These are phyloP conservation scores for Cyberlindnera subsufficiens DNA, from an alignment of 805 yeast genomes.

Conservation along the genomic window DNA sequence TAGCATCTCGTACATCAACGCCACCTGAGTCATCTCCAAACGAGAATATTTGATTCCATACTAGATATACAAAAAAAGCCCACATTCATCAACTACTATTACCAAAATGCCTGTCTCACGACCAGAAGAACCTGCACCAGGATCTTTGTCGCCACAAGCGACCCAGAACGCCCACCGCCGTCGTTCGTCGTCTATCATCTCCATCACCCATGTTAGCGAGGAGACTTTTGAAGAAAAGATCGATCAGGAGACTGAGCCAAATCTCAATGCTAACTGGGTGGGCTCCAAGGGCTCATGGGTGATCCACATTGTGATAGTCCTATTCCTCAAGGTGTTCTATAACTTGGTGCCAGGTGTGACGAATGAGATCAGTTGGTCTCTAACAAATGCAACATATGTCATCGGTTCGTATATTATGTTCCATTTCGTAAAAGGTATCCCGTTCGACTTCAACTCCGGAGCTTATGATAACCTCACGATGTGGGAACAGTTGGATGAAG, in stretches of 20 bases:
- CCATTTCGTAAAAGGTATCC: slow-evolving; percentile 94
- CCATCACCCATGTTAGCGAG: slow-evolving; percentile 88
- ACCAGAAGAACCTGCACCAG: slow-evolving; percentile 14
- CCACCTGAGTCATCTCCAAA: too few species aligned
- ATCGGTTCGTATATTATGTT: slow-evolving; percentile 94
- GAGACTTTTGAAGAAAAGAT: slow-evolving; percentile 88
- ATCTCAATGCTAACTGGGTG: slow-evolving; percentile 94
- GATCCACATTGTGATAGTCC: slow-evolving; percentile 79
- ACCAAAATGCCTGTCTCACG: slow-evolving; percentile 4
- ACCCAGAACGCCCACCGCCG: slow-evolving; percentile 36
- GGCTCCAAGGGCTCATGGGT: slow-evolving; percentile 96
- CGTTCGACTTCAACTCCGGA: slow-evolving; percentile 94
- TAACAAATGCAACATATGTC: slow-evolving; percentile 85
- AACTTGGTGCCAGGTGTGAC: slow-evolving; percentile 77
- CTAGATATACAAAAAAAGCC: too few species aligned
- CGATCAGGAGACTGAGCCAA: slow-evolving; percentile 85
- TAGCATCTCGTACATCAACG: too few species aligned
- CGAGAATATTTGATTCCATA: too few species aligned
- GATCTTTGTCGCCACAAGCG: slow-evolving; percentile 15
- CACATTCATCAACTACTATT: background rate
- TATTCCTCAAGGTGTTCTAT: slow-evolving; percentile 67
- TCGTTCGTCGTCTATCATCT: slow-evolving; percentile 83
- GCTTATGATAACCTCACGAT: slow-evolving; percentile 93
- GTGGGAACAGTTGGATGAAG: slow-evolving; percentile 98
- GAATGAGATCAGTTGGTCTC: slow-evolving; percentile 86